Evolutionary conservation across 169 alveolate species (phyloP).

Genomic region (Eimeria tenella): DNA sequence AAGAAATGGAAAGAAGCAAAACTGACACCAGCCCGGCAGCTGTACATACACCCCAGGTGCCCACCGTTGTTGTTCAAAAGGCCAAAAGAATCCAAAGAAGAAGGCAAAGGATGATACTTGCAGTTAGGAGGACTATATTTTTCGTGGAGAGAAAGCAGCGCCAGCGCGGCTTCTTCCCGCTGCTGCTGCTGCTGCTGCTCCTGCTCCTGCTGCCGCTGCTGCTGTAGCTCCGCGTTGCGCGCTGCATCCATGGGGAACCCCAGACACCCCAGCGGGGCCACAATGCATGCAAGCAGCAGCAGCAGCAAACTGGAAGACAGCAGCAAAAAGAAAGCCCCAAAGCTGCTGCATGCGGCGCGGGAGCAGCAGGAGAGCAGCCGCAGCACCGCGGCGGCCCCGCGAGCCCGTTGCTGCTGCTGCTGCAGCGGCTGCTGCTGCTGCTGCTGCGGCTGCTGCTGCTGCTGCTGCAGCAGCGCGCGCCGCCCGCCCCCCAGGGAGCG

Average conservation of each 20-base stretch:
- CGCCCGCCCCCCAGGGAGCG: not conserved
- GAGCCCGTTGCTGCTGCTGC: not conserved
- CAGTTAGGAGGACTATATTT: slow-evolving; percentile 68
- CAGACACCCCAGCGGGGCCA: not conserved
- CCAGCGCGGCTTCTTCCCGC: slow-evolving; percentile 28
- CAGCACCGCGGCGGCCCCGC: not conserved
- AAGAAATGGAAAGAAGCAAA: no score
- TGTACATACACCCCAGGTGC: not conserved
- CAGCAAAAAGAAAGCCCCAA: not conserved
- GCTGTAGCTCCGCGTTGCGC: slow-evolving; percentile 26
- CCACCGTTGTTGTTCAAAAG: slow-evolving; percentile 40
- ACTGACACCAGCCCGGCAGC: no score
- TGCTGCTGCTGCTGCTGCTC: slow-evolving; percentile 55
- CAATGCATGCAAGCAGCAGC: slow-evolving; percentile 29
- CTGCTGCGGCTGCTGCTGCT: not conserved
- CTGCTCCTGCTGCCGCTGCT: slow-evolving; percentile 46
- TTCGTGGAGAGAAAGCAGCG: slow-evolving; percentile 58
- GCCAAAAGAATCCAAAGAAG: slow-evolving; percentile 24
- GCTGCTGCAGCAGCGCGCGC: slow-evolving; percentile 24
- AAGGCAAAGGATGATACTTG: slow-evolving; percentile 73
- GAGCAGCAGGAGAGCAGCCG: not conserved
- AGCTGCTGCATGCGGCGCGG: not conserved
- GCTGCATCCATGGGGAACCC: slow-evolving; percentile 56
- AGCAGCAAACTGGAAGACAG: not conserved
- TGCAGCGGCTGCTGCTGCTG: not conserved